Evolutionary conservation across 176 grass and related monocot species (phyloP).

Genomic region (Guadua angustifolia): DNA sequence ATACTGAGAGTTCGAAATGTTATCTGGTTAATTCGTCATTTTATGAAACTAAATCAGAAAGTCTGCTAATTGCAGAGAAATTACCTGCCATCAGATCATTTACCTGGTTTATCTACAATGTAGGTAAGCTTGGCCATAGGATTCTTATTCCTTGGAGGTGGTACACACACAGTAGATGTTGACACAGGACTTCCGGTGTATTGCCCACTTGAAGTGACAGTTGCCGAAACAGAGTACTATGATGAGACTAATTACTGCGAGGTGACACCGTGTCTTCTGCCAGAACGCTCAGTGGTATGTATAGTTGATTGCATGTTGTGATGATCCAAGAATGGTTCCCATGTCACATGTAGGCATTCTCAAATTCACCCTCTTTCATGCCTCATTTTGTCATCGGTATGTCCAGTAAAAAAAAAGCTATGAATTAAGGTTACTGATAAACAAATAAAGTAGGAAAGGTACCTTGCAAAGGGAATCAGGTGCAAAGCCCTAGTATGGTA

Average conservation of each 20-base stretch:
- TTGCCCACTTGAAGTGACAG: constrained; percentile 87
- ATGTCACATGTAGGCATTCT: neutral
- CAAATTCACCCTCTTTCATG: neutral
- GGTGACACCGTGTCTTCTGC: constrained; percentile 93
- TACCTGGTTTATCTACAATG: constrained; percentile 31
- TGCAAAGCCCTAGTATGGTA: neutral
- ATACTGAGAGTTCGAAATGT: neutral
- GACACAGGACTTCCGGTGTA: constrained; percentile 90
- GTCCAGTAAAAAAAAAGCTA: neutral
- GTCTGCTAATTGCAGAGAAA: neutral
- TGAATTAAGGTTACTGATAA: neutral
- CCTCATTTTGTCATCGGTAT: neutral
- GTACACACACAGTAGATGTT: constrained; percentile 93
- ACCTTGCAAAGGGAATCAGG: neutral
- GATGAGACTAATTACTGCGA: constrained; percentile 85
- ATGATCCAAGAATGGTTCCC: neutral
- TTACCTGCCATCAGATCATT: constrained; percentile 11
- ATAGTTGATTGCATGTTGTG: constrained; percentile 10
- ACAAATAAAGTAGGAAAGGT: neutral
- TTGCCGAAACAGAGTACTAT: constrained; percentile 89
- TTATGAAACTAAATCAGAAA: constrained; percentile 12
- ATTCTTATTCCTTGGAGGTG: constrained; percentile 94
- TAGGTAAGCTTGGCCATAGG: constrained; percentile 91
- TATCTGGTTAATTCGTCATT: neutral
- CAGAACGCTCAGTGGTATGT: constrained; percentile 91